Conservation (phyloP, 352 stramenopile species). For the Pythium volutum region DNA sequence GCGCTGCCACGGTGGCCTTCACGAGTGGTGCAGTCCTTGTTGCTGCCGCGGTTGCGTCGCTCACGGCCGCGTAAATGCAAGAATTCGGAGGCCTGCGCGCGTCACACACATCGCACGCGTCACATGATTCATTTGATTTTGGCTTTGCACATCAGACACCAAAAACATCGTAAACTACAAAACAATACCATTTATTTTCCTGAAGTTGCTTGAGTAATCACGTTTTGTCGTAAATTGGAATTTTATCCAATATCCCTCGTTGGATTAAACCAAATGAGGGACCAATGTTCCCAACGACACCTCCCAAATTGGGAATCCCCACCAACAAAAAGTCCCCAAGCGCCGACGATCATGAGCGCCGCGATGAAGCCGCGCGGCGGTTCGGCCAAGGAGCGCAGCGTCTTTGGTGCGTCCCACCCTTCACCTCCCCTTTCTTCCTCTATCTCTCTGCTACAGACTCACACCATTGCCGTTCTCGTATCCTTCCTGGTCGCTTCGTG, state of each 20-base stretch:
- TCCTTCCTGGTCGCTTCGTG: background rate
- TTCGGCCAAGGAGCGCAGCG: slow-evolving; percentile 81
- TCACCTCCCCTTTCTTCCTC: background rate
- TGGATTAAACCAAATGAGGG: background rate
- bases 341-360: slow-evolving; percentile 20
- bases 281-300: background rate
- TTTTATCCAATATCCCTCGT: background rate
- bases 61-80: too few species aligned
- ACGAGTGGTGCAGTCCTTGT: too few species aligned
- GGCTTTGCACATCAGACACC: too few species aligned
- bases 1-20: too few species aligned
- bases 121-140: too few species aligned
- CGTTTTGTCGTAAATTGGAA: background rate
- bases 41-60: too few species aligned
- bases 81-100: too few species aligned
- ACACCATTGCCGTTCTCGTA: background rate
- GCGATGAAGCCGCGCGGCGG: slow-evolving; percentile 49
- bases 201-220: background rate
- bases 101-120: too few species aligned
- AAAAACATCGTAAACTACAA: too few species aligned
- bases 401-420: slow-evolving; percentile 73
- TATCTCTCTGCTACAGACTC: background rate
- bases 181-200: background rate
- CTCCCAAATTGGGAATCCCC: background rate
- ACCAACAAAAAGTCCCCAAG: background rate